phyloP scores from a whole-genome alignment of 225 moss, liverwort and hornwort species.

The Lunularia cruciata region DNA sequence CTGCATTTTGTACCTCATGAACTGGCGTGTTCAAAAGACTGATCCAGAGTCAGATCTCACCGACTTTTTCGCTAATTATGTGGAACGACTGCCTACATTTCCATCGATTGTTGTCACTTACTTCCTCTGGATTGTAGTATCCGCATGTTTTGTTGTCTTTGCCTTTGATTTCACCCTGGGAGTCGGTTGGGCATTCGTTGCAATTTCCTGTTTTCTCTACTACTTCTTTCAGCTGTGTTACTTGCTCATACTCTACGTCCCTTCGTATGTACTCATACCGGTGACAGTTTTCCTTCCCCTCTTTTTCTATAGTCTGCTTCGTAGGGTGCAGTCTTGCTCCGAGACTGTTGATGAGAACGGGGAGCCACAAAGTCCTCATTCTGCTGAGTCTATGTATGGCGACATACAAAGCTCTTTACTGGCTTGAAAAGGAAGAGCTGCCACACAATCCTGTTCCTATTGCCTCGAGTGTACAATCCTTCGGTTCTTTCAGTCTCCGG shows the following conservation, averaged over 20 bases:
- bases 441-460: too few relatives aligned
- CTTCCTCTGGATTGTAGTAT: neutral
- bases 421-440: neutral
- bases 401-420: neutral
- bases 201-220: conserved; percentile 1
- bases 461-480: too few relatives aligned
- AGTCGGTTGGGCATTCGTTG: conserved; percentile 4
- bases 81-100: neutral
- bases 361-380: too few relatives aligned
- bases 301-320: neutral
- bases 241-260: neutral
- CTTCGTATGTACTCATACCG: conserved; percentile 7
- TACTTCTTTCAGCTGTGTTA: neutral
- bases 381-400: neutral
- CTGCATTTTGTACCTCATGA: neutral
- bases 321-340: neutral
- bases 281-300: neutral
- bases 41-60: conserved; percentile 2
- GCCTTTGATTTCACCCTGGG: conserved; percentile 6
- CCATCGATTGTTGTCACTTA: neutral
- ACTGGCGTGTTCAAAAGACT: neutral
- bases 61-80: neutral
- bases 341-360: neutral
- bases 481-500: too few relatives aligned
- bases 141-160: neutral